phyloP scores from a whole-genome alignment of 83 land plant genomes.

The Larix sibirica region DNA sequence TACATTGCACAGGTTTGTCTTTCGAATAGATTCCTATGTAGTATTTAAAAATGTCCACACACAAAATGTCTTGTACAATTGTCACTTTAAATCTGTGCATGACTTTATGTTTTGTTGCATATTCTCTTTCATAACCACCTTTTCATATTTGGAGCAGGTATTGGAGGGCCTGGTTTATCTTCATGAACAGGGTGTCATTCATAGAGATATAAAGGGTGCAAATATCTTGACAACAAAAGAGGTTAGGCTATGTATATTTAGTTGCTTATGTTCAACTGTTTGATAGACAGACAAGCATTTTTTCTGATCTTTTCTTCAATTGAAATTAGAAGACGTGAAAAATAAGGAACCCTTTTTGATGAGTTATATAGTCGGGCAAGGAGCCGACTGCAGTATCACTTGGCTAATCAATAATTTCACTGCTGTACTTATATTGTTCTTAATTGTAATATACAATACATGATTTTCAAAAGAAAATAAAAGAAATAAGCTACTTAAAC shows the following conservation, averaged over 20 bases:
- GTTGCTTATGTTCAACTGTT: background rate
- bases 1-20: slow-evolving; percentile 88
- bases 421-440: no score
- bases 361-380: no score
- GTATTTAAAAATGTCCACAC: background rate
- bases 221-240: slow-evolving; percentile 98
- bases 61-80: background rate
- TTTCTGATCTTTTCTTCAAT: no score
- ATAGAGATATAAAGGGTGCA: slow-evolving; percentile 98
- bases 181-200: slow-evolving; percentile 99
- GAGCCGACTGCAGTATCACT: no score
- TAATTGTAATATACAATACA: no score
- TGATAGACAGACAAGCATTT: no score
- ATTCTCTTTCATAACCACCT: background rate
- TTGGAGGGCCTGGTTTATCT: slow-evolving; percentile 94
- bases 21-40: background rate
- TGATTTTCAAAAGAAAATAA: no score
- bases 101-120: background rate
- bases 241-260: slow-evolving; percentile 35
- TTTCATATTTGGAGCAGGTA: slow-evolving; percentile 46
- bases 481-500: no score
- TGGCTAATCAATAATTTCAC: no score
- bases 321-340: no score
- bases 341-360: no score
- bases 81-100: background rate